Conservation (phyloP, 2,329 filamentous ascomycete species). For the Hypoxylon sp. region DNA sequence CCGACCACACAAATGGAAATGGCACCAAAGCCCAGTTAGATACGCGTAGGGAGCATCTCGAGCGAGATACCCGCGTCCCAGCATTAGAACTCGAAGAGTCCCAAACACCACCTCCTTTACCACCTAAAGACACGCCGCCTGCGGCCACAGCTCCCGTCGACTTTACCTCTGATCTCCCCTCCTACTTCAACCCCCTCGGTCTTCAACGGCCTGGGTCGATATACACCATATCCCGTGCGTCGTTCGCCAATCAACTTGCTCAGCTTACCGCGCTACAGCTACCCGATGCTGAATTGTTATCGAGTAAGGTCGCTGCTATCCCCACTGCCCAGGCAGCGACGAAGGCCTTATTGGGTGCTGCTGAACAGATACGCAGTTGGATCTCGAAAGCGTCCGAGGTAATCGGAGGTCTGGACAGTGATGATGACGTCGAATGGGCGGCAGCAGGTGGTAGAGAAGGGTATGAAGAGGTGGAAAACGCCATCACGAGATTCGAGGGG, state of each 20-base stretch:
- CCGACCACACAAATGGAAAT: constrained; percentile 78
- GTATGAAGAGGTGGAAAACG: constrained; percentile 78
- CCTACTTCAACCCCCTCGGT: constrained; percentile 77
- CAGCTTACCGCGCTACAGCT: constrained; percentile 92
- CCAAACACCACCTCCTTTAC: constrained; percentile 61
- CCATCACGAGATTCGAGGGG: constrained; percentile 87
- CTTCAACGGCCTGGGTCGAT: constrained; percentile 84
- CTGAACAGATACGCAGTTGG: constrained; percentile 94
- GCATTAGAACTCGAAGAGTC: constrained; percentile 54
- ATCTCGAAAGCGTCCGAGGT: constrained; percentile 93
- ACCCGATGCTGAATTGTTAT: constrained; percentile 86
- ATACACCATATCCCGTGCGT: constrained; percentile 91
- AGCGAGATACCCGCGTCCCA: constrained; percentile 62
- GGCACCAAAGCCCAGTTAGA: constrained; percentile 74
- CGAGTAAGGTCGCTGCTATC: constrained; percentile 86
- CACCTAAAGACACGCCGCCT: constrained; percentile 68
- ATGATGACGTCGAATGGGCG: constrained; percentile 98
- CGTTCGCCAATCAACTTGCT: constrained; percentile 92
- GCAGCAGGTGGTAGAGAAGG: constrained; percentile 88
- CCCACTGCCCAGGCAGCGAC: constrained; percentile 87
- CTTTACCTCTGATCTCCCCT: constrained; percentile 66
- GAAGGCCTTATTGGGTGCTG: constrained; percentile 85
- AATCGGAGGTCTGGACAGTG: constrained; percentile 88
- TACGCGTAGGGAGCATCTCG: constrained; percentile 70
- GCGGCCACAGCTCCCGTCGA: constrained; percentile 57